Base-by-base conservation (phyloP, 164 flowering plant species). In the Saururus chinensis region DNA sequence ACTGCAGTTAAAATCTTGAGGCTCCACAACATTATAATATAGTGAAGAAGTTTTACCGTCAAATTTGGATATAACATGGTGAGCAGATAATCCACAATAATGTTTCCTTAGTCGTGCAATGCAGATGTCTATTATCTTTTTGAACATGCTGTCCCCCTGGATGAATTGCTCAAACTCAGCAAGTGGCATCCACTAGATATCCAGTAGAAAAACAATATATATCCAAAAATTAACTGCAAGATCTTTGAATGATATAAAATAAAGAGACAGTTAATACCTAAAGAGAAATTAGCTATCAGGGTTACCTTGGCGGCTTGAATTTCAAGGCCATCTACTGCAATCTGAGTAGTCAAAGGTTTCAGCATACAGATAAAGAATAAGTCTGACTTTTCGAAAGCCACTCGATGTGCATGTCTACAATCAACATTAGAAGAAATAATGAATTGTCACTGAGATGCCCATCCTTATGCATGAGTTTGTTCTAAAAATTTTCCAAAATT, bases 351-450 rank as follows among this genome's bases (percentile, higher is more conserved):
- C 8, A 81, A 63, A 21, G 98, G 85, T 60, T 67, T 80, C 41
- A 92, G 76, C 85, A 87, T 80, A 80, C 98, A 89, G 63, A 87
- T 67, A 73, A 89, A 89, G 73, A 92, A 81, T 76, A 92, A 73
- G 71, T 92, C 98, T 24, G 98, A 87, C 69, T 92, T 92, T 37
- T 79, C 81, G 49, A 92, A 92, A 48, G 91, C 92, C 60, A 86
- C 77, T 68, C 78, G 68, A 54, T 84, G 95, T 13, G 84, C 89
- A 73, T 92, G 98, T 82, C 98, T 91, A 88, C 11, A 68, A 66
- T 53, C 53, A 42, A n/a, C 69, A 45, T 1, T 45, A 45, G 17
- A 45, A 45, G 17, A 45, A 12, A 12, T 4, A 12, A 45, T 8
- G 49, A 12, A 12, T 30, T 30, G 37, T 30, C 2, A 30, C 37